Evolutionary conservation across 371 early-diverging fungal species (phyloP), one percentile per base, ranked within the genome.

Genomic region (Mortierella sp.): DNA sequence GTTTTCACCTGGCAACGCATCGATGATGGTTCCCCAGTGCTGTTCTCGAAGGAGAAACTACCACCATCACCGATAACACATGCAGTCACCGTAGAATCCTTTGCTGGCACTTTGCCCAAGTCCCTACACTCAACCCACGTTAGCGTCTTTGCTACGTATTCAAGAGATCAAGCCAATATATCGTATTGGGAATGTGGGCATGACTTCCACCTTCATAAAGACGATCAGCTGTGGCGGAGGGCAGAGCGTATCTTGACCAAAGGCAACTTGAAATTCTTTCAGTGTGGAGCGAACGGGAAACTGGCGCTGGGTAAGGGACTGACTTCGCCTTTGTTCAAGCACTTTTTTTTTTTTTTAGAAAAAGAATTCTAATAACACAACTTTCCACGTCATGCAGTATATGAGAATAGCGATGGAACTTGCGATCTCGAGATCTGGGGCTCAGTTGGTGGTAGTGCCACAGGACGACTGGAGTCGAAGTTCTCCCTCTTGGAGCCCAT

Each of bases 211-310:
- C 6, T 15, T 3, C 76, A 76, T 46, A 48, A 53, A 19, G 60
- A 57, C 15, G 56, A 27, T 8, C 52, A 41, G 12, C 39, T 69
- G 7, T 76, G 76, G 76, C 69, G 57, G 26, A 47, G 62, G 26
- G 70, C 70, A 15, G 76, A 65, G 27, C 49, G 65, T 6, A 69
- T 76, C 21, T 57, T 70, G 2, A 70, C 70, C 14, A 64, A 69
- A 23, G 44, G 50, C 2, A 57, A 53, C 21, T 47, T 76, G 3
- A 60, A 64, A 34, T 31, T 69, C 41, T 76, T 76, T 43, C 65
- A 76, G 34, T 76, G 76, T 34, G 76, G 76, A 51, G 76, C 76
- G 41, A 76, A 76, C 48, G 76, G 76, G 31, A 76, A 76, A 19
- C 60, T 76, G 2, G 76, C 76, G 15, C 9, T 76, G 1, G 76